Evolutionary conservation across 148 eudicot species (phyloP).

Genomic region (Rheum nobile): DNA sequence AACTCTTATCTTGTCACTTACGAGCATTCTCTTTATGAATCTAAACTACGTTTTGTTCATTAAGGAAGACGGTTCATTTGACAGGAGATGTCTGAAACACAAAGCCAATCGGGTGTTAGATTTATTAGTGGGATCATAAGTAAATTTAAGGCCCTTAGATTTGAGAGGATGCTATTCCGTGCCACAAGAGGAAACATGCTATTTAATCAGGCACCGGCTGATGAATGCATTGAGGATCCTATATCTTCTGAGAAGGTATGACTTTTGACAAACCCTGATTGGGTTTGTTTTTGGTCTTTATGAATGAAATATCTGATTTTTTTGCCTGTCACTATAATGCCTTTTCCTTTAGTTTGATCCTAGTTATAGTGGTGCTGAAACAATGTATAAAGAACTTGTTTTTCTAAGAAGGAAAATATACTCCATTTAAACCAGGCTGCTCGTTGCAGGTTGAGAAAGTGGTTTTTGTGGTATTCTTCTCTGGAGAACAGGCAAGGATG

Average conservation of each 20-base stretch:
- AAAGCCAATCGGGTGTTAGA: slow-evolving; percentile 72
- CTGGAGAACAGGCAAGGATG: slow-evolving; percentile 93
- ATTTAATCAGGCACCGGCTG: slow-evolving; percentile 87
- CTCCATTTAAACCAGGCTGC: not conserved
- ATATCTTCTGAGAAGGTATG: slow-evolving; percentile 69
- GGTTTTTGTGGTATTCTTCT: slow-evolving; percentile 94
- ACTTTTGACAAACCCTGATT: slow-evolving; percentile 9
- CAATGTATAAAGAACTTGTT: not conserved
- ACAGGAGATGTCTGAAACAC: slow-evolving; percentile 80
- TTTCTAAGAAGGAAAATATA: not conserved
- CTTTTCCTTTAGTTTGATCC: not conserved
- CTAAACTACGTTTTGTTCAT: slow-evolving; percentile 10
- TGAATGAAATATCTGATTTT: not conserved
- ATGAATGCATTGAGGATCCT: slow-evolving; percentile 80
- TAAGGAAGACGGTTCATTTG: slow-evolving; percentile 17
- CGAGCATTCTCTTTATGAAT: slow-evolving; percentile 5
- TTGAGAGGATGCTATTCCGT: slow-evolving; percentile 97
- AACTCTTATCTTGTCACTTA: not conserved
- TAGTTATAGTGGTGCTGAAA: not conserved
- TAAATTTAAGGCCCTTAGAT: slow-evolving; percentile 64
- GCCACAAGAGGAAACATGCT: slow-evolving; percentile 98
- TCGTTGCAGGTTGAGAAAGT: slow-evolving; percentile 87
- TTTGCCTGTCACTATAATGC: not conserved
- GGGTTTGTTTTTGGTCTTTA: not conserved
- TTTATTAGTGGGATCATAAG: slow-evolving; percentile 87